phyloP scores from a whole-genome alignment of 306 rosid genomes.

The Quercus suber region DNA sequence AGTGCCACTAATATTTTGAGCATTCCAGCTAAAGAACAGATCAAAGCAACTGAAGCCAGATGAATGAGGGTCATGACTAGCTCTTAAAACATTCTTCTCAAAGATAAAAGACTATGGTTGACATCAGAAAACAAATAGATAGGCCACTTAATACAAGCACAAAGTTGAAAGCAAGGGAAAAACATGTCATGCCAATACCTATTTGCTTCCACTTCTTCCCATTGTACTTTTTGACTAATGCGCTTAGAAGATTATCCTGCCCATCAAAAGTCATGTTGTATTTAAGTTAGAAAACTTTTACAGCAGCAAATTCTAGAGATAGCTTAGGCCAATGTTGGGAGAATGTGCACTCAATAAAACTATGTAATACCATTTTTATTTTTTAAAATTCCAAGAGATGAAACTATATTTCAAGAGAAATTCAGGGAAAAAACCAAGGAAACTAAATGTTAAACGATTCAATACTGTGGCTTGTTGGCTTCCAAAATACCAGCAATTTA shows the following conservation, averaged over 20 bases:
- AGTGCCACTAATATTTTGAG: neutral
- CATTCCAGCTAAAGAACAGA: neutral
- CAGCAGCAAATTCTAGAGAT: neutral
- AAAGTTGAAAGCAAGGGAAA: constrained; percentile 1
- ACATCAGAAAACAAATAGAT: constrained; percentile 4
- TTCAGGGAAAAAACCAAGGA: too few relatives aligned
- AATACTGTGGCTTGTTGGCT: too few relatives aligned
- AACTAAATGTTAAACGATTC: too few relatives aligned
- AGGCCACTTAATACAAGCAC: neutral
- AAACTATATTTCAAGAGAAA: too few relatives aligned
- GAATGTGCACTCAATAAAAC: neutral
- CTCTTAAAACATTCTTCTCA: neutral
- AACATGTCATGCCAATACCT: constrained; percentile 30
- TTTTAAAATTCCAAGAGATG: neutral
- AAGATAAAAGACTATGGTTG: constrained; percentile 3
- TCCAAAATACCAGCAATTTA: neutral
- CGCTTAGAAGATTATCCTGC: constrained; percentile 54
- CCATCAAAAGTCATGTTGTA: constrained; percentile 15
- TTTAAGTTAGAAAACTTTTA: constrained; percentile 11
- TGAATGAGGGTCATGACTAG: neutral
- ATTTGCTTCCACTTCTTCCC: constrained; percentile 51
- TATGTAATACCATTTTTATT: neutral
- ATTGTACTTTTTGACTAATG: constrained; percentile 41
- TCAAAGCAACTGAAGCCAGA: neutral
- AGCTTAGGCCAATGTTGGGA: neutral